These are phyloP conservation scores for Diplodia scrobiculata DNA, from an alignment of 2,329 filamentous ascomycete species.

Conservation along the genomic window DNA sequence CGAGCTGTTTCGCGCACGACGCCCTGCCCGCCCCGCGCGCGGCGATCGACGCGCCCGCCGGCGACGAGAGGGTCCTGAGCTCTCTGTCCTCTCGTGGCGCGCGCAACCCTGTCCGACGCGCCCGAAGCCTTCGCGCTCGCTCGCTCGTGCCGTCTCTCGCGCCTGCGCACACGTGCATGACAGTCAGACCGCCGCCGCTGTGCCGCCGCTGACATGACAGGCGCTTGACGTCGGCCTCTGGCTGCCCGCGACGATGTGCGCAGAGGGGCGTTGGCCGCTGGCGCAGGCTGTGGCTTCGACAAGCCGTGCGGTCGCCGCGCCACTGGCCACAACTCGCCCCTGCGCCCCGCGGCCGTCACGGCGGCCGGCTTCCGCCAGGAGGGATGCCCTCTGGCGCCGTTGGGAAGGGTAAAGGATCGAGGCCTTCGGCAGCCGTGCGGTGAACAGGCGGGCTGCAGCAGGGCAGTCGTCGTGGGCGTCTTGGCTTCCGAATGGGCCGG, in stretches of 20 bases:
- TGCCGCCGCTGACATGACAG: slow-evolving; percentile 21
- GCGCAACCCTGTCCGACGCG: slow-evolving; percentile 15
- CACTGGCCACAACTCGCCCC: not conserved
- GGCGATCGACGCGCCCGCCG: slow-evolving; percentile 14
- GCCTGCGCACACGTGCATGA: slow-evolving; percentile 22
- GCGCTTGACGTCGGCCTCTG: slow-evolving; percentile 23
- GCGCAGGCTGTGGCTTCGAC: not conserved
- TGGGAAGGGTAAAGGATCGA: slow-evolving; percentile 1
- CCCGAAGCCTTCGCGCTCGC: slow-evolving; percentile 19
- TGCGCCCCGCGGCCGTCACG: slow-evolving; percentile 3
- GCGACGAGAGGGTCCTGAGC: not conserved
- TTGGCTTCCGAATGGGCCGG: slow-evolving; percentile 8
- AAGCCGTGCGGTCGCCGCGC: not conserved
- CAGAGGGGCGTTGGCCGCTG: not conserved
- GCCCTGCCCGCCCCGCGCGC: slow-evolving; percentile 16
- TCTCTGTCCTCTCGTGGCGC: slow-evolving; percentile 19
- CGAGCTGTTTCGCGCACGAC: slow-evolving; percentile 23
- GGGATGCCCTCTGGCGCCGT: slow-evolving; percentile 1
- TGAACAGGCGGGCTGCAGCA: not conserved
- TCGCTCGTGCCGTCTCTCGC: slow-evolving; percentile 17
- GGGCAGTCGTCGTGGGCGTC: not conserved
- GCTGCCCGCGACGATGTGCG: slow-evolving; percentile 17
- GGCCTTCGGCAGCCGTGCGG: slow-evolving; percentile 10
- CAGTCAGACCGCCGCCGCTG: slow-evolving; percentile 11
- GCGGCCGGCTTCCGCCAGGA: not conserved